Evolutionary conservation across 768 basidiomycete species (phyloP).

Genomic region (Trametes cingulata): DNA sequence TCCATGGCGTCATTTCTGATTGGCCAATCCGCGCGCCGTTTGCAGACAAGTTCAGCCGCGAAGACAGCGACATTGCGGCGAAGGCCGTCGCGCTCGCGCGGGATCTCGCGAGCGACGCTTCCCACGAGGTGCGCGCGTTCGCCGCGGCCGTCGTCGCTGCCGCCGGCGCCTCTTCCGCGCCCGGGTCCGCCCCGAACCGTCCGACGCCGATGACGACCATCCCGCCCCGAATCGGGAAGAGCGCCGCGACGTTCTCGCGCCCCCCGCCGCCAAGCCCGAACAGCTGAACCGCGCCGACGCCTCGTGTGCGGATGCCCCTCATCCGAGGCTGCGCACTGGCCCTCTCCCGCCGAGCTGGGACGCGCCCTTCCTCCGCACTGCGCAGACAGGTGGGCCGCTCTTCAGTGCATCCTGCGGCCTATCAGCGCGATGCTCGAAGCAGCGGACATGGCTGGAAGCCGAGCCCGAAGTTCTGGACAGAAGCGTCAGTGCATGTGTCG

Average conservation of each 20-base stretch:
- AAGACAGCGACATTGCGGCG: slow-evolving; percentile 12
- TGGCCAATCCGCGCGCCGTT: neutral
- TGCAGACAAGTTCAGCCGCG: slow-evolving; percentile 22
- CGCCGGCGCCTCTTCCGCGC: neutral
- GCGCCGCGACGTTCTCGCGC: slow-evolving; percentile 31
- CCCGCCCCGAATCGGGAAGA: slow-evolving; percentile 13
- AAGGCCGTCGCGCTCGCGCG: slow-evolving; percentile 36
- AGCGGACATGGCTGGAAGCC: slow-evolving; percentile 2
- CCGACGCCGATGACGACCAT: slow-evolving; percentile 1
- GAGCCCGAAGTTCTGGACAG: neutral
- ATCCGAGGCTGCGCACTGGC: neutral
- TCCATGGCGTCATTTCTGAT: slow-evolving; percentile 13
- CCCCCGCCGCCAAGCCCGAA: slow-evolving; percentile 29
- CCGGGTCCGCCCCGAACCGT: neutral
- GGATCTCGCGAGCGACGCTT: slow-evolving; percentile 54
- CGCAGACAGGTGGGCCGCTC: slow-evolving; percentile 1
- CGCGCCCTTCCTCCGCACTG: slow-evolving; percentile 5
- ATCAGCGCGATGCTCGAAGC: neutral
- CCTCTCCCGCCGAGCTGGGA: neutral
- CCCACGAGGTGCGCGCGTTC: slow-evolving; percentile 64
- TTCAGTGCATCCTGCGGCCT: neutral
- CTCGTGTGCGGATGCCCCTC: neutral
- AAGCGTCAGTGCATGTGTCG: neutral
- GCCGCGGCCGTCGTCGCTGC: slow-evolving; percentile 34
- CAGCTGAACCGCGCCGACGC: slow-evolving; percentile 16